Conservation (phyloP, 352 stramenopile genomes). For the Saprolegnia diclina region DNA sequence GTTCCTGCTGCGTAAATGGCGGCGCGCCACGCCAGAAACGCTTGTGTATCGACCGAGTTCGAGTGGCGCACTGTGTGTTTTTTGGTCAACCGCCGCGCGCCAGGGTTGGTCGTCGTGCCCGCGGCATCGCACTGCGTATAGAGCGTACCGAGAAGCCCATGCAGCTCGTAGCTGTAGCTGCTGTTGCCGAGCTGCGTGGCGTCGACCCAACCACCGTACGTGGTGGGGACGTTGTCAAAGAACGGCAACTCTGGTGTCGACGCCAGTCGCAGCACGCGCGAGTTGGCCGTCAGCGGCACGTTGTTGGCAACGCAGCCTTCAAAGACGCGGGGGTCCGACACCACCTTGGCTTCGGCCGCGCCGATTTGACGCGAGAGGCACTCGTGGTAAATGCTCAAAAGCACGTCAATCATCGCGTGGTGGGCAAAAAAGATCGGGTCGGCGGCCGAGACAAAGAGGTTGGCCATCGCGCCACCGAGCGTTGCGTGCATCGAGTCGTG, state of each 20-base stretch:
- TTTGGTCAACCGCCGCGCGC: not conserved
- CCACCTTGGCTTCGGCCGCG: not conserved
- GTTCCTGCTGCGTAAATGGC: constrained; percentile 10
- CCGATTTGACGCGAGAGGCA: constrained; percentile 7
- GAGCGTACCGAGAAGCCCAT: constrained; percentile 37
- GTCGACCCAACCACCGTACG: constrained; percentile 45
- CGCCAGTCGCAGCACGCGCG: constrained; percentile 1
- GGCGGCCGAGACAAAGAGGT: constrained; percentile 16
- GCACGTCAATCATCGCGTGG: constrained; percentile 25
- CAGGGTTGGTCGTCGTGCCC: not conserved
- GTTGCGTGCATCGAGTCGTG: constrained; percentile 26
- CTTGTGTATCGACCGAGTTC: not conserved
- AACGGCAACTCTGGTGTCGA: not conserved
- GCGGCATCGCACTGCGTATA: constrained; percentile 37
- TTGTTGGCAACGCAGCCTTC: constrained; percentile 5
- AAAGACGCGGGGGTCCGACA: constrained; percentile 15
- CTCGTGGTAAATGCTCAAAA: constrained; percentile 20
- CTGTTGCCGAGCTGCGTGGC: constrained; percentile 38
- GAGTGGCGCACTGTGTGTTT: not conserved
- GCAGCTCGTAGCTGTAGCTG: constrained; percentile 60
- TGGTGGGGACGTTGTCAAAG: constrained; percentile 27
- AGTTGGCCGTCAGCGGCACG: not conserved
- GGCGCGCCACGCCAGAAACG: not conserved
- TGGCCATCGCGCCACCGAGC: constrained; percentile 19
- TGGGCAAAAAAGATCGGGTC: constrained; percentile 26